phyloP scores from a whole-genome alignment of 768 basidiomycete genomes.

The Macrocybe gigantea region DNA sequence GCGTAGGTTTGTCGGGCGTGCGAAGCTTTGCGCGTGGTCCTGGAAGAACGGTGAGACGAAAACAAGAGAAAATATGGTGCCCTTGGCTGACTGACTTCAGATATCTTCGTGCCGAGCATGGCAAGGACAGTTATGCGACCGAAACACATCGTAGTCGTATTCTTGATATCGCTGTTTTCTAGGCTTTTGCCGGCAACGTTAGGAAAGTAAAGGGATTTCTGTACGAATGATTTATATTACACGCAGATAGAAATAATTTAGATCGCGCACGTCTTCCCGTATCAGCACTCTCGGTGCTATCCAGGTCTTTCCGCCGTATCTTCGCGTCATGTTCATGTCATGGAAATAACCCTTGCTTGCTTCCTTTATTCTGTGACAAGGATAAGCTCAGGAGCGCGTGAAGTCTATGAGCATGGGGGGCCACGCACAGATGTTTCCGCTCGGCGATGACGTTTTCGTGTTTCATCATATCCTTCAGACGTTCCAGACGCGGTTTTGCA shows the following conservation, averaged over 20 bases:
- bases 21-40: slow-evolving; percentile 78
- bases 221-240: slow-evolving; percentile 3
- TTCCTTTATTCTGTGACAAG: slow-evolving; percentile 35
- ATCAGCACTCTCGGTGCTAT: slow-evolving; percentile 86
- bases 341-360: slow-evolving; percentile 81
- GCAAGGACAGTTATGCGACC: slow-evolving; percentile 76
- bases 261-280: slow-evolving; percentile 72
- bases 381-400: slow-evolving; percentile 1
- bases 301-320: slow-evolving; percentile 92
- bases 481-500: slow-evolving; percentile 52
- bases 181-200: slow-evolving; percentile 74
- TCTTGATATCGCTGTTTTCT: slow-evolving; percentile 43
- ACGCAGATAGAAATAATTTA: neutral
- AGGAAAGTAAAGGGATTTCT: slow-evolving; percentile 93
- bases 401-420: neutral
- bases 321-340: slow-evolving; percentile 72
- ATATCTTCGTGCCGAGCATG: slow-evolving; percentile 82
- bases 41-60: slow-evolving; percentile 20
- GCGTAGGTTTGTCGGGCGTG: slow-evolving; percentile 44
- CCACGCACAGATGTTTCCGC: slow-evolving; percentile 52
- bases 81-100: slow-evolving; percentile 54
- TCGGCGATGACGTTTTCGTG: slow-evolving; percentile 66
- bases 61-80: neutral
- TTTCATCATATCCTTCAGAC: slow-evolving; percentile 64
- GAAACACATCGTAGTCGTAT: slow-evolving; percentile 73